Base-by-base conservation (phyloP, 495 filamentous ascomycete species). In the Daldinia vernicosa region DNA sequence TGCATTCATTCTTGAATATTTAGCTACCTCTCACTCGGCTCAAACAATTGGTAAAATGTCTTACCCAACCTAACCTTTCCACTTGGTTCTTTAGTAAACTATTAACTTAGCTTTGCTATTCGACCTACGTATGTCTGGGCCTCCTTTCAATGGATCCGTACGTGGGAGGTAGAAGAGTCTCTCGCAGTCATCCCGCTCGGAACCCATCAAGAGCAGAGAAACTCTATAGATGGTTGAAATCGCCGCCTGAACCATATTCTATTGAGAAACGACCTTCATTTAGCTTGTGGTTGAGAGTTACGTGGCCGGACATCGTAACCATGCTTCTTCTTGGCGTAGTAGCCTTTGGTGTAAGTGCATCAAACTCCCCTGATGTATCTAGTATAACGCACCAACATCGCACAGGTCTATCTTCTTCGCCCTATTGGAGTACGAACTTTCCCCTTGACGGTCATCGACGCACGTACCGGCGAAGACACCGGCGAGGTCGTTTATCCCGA, bases 401-500 rank as follows among this genome's bases (percentile, higher is more conserved):
- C 9, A 30, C 47, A 81, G 78, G 71, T 82, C 33, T 84, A 82
- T 60, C 61, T 66, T 57, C 78, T 80, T 35, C 76, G 67, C 26
- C 83, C 83, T 5, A 78, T 79, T 1, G 78, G 77, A 0, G 74
- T 70, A 7, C 77, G 83, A 11, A 80, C 75, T 40, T 85, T 85
- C 71, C 81, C 83, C 6, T 77, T 85, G 43, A 79, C 71, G 39
- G 82, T 83, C 61, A 54, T 66, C 56, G 50, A 73, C 19, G 30
- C 55, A 19, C 40, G 40, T 39, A 62, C 65, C 43, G 61, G 60
- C 43, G 39, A 66, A 47, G 70, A 73, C 45, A 73, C 83, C 39
- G 79, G 81, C 63, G 77, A 84, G 47, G 74, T 84, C 51, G 80
- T 86, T 28, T 85, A 82, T 53, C 83, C 84, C 1, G 45, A 82